Conservation (phyloP, 805 yeast genomes). For the Cyberlindnera suaveolens region DNA sequence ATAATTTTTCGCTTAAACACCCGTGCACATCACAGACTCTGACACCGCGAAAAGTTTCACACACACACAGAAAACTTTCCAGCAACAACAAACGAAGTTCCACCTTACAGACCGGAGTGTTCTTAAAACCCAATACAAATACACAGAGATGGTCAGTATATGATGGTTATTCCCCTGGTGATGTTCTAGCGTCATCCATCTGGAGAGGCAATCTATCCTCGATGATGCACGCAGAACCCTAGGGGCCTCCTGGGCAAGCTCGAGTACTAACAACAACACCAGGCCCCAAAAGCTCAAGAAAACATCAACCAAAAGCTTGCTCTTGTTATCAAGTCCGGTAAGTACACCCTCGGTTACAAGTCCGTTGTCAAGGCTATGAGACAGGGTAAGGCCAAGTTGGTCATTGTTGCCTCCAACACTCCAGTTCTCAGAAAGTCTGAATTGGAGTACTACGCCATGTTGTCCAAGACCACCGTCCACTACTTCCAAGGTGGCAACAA, state of each 20-base stretch:
- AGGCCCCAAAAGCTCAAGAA: constrained; percentile 97
- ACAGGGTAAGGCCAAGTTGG: constrained; percentile 97
- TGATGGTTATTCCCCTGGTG: not conserved
- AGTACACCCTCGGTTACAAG: constrained; percentile 99
- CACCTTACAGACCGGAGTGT: constrained; percentile 85
- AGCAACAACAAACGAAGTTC: too few species aligned
- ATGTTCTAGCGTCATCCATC: not conserved
- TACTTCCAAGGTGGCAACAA: constrained; percentile 99
- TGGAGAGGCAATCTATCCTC: not conserved
- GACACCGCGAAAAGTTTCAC: constrained; percentile 1
- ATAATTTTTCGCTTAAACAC: constrained; percentile 1
- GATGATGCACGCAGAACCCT: not conserved
- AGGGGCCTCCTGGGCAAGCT: not conserved
- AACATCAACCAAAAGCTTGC: constrained; percentile 97
- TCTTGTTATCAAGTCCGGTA: constrained; percentile 98
- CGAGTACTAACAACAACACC: constrained; percentile 33
- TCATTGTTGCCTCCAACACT: constrained; percentile 98
- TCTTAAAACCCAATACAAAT: constrained; percentile 27
- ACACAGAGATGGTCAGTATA: constrained; percentile 98
- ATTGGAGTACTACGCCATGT: constrained; percentile 99
- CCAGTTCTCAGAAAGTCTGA: constrained; percentile 99
- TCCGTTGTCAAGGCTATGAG: constrained; percentile 97
- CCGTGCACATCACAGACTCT: constrained; percentile 7
- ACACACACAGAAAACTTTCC: constrained; percentile 2
- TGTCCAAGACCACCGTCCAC: constrained; percentile 92